A percentile compares a stretch with the other conserved stretches of the same genome.
Evolutionary conservation across 805 yeast species (phyloP).

Genomic region (Cyberlindnera euphorbiae): DNA sequence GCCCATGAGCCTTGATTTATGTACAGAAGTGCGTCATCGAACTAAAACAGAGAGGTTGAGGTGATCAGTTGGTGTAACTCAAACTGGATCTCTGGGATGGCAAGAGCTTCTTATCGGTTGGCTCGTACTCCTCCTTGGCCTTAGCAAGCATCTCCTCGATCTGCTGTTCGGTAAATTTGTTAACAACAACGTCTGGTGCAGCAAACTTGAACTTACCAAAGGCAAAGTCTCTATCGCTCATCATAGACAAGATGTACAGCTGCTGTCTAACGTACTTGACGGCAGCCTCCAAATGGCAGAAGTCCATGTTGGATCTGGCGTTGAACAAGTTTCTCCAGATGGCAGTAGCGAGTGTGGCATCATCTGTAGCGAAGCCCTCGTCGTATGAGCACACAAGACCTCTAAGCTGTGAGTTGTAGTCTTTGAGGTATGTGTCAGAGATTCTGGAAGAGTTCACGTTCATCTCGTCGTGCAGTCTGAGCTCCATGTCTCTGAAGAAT

Average conservation of each 20-base stretch:
- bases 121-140: constrained; percentile 46
- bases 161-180: constrained; percentile 63
- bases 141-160: constrained; percentile 46
- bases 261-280: constrained; percentile 90
- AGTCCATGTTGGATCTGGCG: constrained; percentile 75
- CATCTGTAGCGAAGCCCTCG: constrained; percentile 81
- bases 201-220: constrained; percentile 84
- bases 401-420: constrained; percentile 82
- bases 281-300: constrained; percentile 78
- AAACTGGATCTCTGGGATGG: constrained; percentile 58
- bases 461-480: constrained; percentile 79
- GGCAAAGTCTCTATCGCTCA: constrained; percentile 90
- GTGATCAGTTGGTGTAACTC: constrained; percentile 14
- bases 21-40: too few relatives aligned
- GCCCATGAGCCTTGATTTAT: too few relatives aligned
- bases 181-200: constrained; percentile 75
- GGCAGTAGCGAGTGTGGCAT: constrained; percentile 72
- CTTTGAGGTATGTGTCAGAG: constrained; percentile 82
- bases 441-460: constrained; percentile 76
- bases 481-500: constrained; percentile 84
- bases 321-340: constrained; percentile 89
- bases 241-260: constrained; percentile 76
- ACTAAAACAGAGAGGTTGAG: too few relatives aligned
- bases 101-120: constrained; percentile 36
- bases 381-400: constrained; percentile 90